Evolutionary conservation across 2,329 filamentous ascomycete genomes (phyloP), one percentile per base, ranked within the genome.

Genomic region (Fusarium humuli): DNA sequence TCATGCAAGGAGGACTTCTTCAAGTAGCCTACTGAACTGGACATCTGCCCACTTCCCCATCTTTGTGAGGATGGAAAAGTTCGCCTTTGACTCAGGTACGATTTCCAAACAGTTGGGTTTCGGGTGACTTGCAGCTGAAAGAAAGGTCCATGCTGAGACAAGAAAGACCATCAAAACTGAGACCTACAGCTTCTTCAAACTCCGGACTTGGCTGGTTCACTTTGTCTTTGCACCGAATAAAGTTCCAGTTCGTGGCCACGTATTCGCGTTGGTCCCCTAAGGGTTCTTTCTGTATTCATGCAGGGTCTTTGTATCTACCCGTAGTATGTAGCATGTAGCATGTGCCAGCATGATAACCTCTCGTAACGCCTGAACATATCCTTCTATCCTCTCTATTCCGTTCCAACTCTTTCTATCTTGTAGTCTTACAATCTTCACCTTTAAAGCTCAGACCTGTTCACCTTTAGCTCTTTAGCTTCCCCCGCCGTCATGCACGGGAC

Each of bases 401-500:
- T 45, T 29, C 47, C 53, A 13, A 40, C 54, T 57, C 64, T 55
- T 57, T 47, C 46, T 41, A 57, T 49, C 25, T 30, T 27, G 22
- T 49, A 60, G 47, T 71, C 58, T 30, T 60, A 57, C 50, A 67
- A 34, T 13, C 27, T 42, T 56, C 41, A 54, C 41, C 30, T 52
- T 58, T 27, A 46, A 46, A 50, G 42, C 30, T 32, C 40, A 40
- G 45, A 22, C 54, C 32, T 27, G 20, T 40, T 61, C 52, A 54
- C 47, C 59, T 52, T 59, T 47, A 57, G 18, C 34, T 53, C 57
- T 25, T 69, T 61, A 74, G 49, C 47, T 58, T 42, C 61, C 59
- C 54, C 32, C 52, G 23, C 57, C 50, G 23, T 66, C 71, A 46
- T 62, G 65, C 56, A 61, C 67, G 58, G 73, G 77, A 59, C 76